Evolutionary conservation across 805 yeast genomes (phyloP).

Genomic region (Starmerella gropengiesseri): DNA sequence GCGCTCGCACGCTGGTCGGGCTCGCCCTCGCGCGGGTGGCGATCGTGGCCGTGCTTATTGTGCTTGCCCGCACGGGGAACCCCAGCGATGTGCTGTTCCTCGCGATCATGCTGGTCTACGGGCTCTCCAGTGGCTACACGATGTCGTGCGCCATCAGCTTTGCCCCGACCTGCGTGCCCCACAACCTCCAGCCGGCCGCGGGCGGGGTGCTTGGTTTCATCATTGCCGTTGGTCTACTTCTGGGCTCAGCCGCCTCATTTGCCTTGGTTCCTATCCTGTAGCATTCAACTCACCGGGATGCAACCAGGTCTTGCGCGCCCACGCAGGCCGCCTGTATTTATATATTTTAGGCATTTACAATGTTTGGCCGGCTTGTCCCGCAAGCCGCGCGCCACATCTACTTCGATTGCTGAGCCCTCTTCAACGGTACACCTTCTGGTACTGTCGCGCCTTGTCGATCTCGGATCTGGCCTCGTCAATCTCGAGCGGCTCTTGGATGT

Average conservation of each 20-base stretch:
- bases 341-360: too few relatives aligned
- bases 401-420: neutral
- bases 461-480: constrained; percentile 1
- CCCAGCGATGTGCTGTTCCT: constrained; percentile 41
- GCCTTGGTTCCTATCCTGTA: constrained; percentile 35
- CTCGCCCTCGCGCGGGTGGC: constrained; percentile 45
- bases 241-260: constrained; percentile 71
- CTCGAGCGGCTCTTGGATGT: constrained; percentile 4
- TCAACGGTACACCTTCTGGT: constrained; percentile 14
- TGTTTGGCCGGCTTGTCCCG: too few relatives aligned
- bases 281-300: too few relatives aligned
- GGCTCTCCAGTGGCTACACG: constrained; percentile 79
- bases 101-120: constrained; percentile 62
- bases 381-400: too few relatives aligned
- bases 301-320: too few relatives aligned
- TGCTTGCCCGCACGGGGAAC: constrained; percentile 47
- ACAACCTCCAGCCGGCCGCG: constrained; percentile 74
- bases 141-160: constrained; percentile 71
- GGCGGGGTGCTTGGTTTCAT: constrained; percentile 85
- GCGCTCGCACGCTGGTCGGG: constrained; percentile 37
- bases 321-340: too few relatives aligned
- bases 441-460: constrained; percentile 9
- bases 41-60: constrained; percentile 61
- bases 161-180: constrained; percentile 50
- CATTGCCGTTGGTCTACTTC: constrained; percentile 64